These are phyloP conservation scores for Rauvolfia tetraphylla DNA, from an alignment of 257 asterid genomes.

Conservation along the genomic window DNA sequence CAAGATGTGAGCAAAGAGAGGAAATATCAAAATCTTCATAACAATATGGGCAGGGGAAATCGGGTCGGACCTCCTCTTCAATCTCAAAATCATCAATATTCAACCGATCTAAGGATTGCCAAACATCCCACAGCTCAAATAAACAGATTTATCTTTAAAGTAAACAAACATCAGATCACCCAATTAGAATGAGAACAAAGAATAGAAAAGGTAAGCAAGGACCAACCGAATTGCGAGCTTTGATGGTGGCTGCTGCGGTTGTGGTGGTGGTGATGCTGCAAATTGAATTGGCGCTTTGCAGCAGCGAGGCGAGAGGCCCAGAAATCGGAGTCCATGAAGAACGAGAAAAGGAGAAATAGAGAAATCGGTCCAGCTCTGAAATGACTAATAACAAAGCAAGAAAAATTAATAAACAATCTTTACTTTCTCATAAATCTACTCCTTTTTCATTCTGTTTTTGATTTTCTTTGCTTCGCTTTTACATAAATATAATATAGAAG, in stretches of 20 bases:
- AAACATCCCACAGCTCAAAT: slow-evolving; percentile 8
- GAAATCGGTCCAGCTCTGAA: slow-evolving; percentile 19
- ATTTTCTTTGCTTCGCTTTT: not conserved
- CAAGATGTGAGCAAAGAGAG: slow-evolving; percentile 84
- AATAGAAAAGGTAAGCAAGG: not conserved
- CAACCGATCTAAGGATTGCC: slow-evolving; percentile 49
- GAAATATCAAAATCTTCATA: slow-evolving; percentile 70
- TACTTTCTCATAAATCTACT: not conserved
- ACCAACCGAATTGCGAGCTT: slow-evolving; percentile 58
- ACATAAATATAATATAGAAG: not conserved
- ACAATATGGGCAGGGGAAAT: slow-evolving; percentile 79
- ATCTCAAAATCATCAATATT: slow-evolving; percentile 60
- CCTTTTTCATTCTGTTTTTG: not conserved
- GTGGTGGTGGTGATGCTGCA: slow-evolving; percentile 47
- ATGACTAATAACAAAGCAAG: slow-evolving; percentile 3
- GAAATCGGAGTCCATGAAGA: slow-evolving; percentile 73
- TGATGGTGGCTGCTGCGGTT: slow-evolving; percentile 23
- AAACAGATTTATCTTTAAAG: not conserved
- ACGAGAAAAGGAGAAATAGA: not conserved
- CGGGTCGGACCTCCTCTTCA: slow-evolving; percentile 76
- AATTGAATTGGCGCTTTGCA: slow-evolving; percentile 68
- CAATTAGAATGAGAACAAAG: not conserved
- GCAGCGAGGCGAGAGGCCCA: slow-evolving; percentile 74
- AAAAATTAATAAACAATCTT: not conserved
- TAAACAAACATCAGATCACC: not conserved